Conservation (phyloP, 257 asterid species). For the Nicotiana undulata region DNA sequence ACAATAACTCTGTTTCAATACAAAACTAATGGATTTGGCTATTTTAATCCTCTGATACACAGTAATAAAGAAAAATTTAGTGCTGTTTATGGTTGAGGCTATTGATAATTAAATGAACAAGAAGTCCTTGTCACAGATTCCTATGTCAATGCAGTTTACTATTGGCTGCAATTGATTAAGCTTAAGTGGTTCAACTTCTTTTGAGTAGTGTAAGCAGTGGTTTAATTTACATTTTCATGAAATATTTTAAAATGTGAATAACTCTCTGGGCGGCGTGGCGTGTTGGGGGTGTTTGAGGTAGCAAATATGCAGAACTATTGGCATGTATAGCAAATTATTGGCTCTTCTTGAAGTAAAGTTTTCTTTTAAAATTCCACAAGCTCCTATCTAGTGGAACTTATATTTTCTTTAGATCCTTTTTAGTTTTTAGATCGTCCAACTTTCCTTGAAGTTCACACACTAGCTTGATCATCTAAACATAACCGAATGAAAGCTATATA, state of each 20-base stretch:
- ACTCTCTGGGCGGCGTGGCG: neutral
- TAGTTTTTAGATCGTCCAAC: neutral
- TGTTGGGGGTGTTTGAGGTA: neutral
- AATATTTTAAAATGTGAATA: neutral
- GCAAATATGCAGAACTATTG: neutral
- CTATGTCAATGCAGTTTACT: neutral
- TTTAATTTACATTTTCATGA: neutral
- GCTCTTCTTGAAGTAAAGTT: neutral
- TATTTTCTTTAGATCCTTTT: neutral
- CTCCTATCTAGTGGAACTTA: neutral
- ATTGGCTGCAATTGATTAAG: neutral
- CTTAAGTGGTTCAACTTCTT: neutral
- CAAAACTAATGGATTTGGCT: neutral
- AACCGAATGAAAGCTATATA: neutral
- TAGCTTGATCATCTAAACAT: neutral
- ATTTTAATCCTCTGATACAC: neutral
- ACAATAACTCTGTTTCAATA: neutral
- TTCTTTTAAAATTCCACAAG: neutral
- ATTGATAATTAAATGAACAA: neutral
- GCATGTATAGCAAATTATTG: neutral
- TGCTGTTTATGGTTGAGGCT: neutral
- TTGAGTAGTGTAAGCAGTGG: neutral
- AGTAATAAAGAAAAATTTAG: neutral
- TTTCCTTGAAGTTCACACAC: neutral
- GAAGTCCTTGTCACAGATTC: neutral